These are phyloP conservation scores for Rhodotorula paludigena DNA, from an alignment of 768 basidiomycete species.

Conservation along the genomic window DNA sequence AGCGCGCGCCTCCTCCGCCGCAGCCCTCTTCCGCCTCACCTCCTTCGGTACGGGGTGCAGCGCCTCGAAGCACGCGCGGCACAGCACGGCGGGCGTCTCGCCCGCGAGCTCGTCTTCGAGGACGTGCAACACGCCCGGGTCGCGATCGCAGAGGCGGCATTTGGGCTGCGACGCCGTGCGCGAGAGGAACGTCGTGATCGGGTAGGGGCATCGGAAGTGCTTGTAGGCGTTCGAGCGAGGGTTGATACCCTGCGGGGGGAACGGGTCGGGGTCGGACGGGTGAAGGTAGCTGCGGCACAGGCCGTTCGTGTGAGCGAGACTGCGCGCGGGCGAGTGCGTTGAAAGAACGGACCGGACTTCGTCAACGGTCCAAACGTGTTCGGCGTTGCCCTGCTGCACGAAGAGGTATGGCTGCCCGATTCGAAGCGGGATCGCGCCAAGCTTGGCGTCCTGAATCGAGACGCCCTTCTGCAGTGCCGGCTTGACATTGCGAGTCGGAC, in stretches of 20 bases:
- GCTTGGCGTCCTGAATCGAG: neutral
- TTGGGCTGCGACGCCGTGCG: neutral
- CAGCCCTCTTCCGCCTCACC: neutral
- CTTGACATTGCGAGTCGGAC: too few species aligned
- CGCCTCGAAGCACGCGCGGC: conserved; percentile 7
- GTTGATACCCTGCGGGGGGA: neutral
- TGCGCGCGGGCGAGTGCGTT: neutral
- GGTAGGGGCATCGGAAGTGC: neutral
- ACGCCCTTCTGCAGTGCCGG: neutral
- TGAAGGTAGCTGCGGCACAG: conserved; percentile 1
- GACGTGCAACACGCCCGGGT: neutral
- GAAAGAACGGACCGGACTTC: conserved; percentile 7
- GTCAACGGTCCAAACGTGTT: conserved; percentile 21
- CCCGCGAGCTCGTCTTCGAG: conserved; percentile 11
- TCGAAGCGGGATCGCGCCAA: conserved; percentile 13
- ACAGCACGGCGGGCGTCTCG: conserved; percentile 7
- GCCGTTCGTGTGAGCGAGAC: neutral
- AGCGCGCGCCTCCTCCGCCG: neutral
- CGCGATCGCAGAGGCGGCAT: conserved; percentile 17
- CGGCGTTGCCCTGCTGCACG: conserved; percentile 18
- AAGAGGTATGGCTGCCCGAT: conserved; percentile 23
- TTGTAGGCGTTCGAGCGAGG: neutral
- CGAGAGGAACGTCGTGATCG: conserved; percentile 20
- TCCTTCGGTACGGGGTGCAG: conserved; percentile 7
- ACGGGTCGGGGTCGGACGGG: neutral